Base-by-base conservation (phyloP, 768 basidiomycete genomes). In the Tricholoma terreum region DNA sequence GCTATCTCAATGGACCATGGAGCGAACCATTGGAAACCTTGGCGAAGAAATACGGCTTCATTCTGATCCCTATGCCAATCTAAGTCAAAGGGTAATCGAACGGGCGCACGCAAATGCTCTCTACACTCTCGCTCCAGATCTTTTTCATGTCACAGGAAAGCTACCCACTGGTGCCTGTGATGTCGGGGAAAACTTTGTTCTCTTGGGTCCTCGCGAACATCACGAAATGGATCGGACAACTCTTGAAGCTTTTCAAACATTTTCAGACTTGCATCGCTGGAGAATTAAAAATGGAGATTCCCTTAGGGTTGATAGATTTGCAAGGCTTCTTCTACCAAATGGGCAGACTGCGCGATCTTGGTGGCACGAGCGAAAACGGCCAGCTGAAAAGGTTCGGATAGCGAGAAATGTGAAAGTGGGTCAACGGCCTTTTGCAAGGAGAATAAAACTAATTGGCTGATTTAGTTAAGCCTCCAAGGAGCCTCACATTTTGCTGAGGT, bases 41-140 rank as follows among this genome's bases (percentile, higher is more conserved):
- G 14, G 15, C 15, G 14, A 48, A 48, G 46, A 30, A 34, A 22
- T 50, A 24, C 14, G 14, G n/a, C 21, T 24, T 24, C 46, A 24
- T 12, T 50, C 49, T 24, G 56, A 53, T 40, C 60, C 60, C 1
- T 65, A 58, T 59, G 52, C 42, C 12, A 60, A 65, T 45, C 57
- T 65, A 5, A 52, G 46, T 10, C 51, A 36, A 19, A 4, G 51
- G 21, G 40, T 48, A 6, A 19, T 61, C 7, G 27, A 46, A 15
- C 45, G 34, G 15, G 38, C 43, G 2, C 46, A 62, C 22, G 36
- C 56, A 6, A 63, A 58, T 35, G 54, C 54, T 5, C 52, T 65
- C 15, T 62, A 57, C 14, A 15, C 49, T 17, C 22, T 30, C n/a
- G 12, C 17, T 15, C 49, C 49, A 4, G 49, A 50, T 9, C 49